Percentiles rank a stretch among this genome's conserved stretches.
These are phyloP conservation scores for Rhodotorula kratochvilovae DNA, from an alignment of 768 basidiomycete species.

Conservation along the genomic window DNA sequence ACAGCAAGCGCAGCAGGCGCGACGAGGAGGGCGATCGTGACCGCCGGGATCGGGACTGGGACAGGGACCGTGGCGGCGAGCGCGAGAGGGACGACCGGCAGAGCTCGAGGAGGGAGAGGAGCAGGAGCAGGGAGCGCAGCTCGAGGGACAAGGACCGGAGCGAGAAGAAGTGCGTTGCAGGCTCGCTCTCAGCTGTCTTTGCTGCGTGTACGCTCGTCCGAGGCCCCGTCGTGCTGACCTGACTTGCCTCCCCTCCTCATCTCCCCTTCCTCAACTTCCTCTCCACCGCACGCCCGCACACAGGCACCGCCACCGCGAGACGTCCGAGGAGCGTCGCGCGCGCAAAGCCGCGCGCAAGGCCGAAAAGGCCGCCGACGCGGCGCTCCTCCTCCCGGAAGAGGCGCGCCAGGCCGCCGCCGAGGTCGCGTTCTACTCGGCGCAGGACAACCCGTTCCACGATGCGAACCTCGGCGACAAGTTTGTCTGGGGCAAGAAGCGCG, in stretches of 20 bases:
- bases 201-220: background rate
- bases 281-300: no score
- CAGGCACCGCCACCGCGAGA: constrained; percentile 67
- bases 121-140: constrained; percentile 53
- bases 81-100: constrained; percentile 37
- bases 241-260: background rate
- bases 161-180: constrained; percentile 52
- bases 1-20: constrained; percentile 30
- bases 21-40: constrained; percentile 25
- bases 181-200: background rate
- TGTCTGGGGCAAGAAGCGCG: constrained; percentile 97
- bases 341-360: constrained; percentile 84
- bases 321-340: constrained; percentile 75
- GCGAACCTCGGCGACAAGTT: constrained; percentile 94
- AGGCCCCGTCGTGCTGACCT: background rate
- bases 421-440: constrained; percentile 89
- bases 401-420: constrained; percentile 81
- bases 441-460: constrained; percentile 97
- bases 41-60: constrained; percentile 21
- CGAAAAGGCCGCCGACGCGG: constrained; percentile 51
- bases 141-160: constrained; percentile 49
- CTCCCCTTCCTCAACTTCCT: background rate
- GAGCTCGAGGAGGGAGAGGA: constrained; percentile 42
- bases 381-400: constrained; percentile 54
- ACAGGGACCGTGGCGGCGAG: constrained; percentile 53